Evolutionary conservation across 345 rosid genomes (phyloP), one percentile per base, ranked within the genome.

Genomic region (Zanthoxylum bungeanum): DNA sequence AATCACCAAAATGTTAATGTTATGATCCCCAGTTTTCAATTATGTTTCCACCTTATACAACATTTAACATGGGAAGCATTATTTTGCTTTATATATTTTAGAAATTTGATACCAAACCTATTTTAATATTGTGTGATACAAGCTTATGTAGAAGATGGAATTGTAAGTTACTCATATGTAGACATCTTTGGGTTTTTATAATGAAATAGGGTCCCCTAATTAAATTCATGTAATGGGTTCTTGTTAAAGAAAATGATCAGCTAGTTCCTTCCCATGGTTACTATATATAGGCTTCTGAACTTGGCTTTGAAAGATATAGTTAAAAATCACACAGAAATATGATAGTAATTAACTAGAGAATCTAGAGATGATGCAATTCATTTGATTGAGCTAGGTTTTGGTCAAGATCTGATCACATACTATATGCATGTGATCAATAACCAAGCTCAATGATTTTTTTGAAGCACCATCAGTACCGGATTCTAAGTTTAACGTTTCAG

Each of bases 51-150:
- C 37, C 63, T 9, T 25, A 16, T 59, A 25, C 34, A 11, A 44
- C 66, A 55, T 69, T 69, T 66, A 56, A 64, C 52, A 9, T 70
- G 51, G 60, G 33, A 63, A 70, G 44, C 60, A 42, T 55, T 75
- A 52, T 21, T 50, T 50, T 42, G 37, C 44, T 49, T 36, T 6
- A 28, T 66, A 44, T n/a, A 4, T 44, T 44, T 42, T 3, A 42
- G 61, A 57, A 30, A 57, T 57, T 6, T 57, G 61, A 57, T 28
- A n/a, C 37, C 4, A 10, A 42, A 8, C 22, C 10, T 63, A 4
- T 7, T 44, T 36, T n/a, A 8, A 28, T 9, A 27, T 27, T 42
- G 6, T 42, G 6, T 27, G 55, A 28, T 44, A 19, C 14, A 40
- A 63, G 34, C 36, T n/a, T n/a, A 46, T 30, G 49, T n/a, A n/a